Conservation (phyloP, 2,329 filamentous ascomycete species). For the Cladosporium colombiae region DNA sequence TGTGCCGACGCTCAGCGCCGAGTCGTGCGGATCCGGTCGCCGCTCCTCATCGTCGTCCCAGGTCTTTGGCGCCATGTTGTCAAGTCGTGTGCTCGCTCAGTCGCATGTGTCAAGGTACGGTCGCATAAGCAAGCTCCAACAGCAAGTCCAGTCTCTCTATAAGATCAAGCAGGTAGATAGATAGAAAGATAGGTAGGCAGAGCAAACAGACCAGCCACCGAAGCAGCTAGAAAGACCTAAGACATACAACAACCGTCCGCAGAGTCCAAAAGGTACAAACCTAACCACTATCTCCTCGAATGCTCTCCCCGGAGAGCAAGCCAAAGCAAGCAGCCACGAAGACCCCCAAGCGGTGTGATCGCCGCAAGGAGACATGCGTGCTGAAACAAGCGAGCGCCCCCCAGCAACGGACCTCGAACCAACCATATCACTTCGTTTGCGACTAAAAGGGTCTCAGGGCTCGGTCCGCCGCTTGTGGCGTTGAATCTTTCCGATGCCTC, state of each 20-base stretch:
- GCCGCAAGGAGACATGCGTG: constrained; percentile 2
- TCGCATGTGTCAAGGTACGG: constrained; percentile 1
- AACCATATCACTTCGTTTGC: background rate
- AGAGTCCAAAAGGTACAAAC: background rate
- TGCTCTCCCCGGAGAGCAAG: background rate
- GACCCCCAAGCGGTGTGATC: constrained; percentile 4
- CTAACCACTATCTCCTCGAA: background rate
- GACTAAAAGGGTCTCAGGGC: constrained; percentile 1
- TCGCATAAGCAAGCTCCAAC: constrained; percentile 9
- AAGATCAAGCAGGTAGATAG: background rate
- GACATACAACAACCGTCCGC: background rate
- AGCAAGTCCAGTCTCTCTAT: background rate
- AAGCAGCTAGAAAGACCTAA: background rate
- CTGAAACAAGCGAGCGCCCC: constrained; percentile 5
- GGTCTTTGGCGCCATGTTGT: constrained; percentile 12
- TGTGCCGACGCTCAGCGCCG: constrained; percentile 52
- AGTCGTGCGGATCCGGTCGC: constrained; percentile 43
- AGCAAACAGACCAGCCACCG: background rate
- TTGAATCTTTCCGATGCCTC: background rate
- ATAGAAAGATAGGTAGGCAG: background rate
- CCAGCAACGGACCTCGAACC: constrained; percentile 1
- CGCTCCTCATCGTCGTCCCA: constrained; percentile 19
- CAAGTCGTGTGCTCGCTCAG: background rate
- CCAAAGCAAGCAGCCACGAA: background rate
- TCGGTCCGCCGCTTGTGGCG: background rate